A percentile compares a stretch with the other conserved stretches of the same genome.
Evolutionary conservation across 2,329 filamentous ascomycete genomes (phyloP).

Genomic region (Ophiostoma ulmi): DNA sequence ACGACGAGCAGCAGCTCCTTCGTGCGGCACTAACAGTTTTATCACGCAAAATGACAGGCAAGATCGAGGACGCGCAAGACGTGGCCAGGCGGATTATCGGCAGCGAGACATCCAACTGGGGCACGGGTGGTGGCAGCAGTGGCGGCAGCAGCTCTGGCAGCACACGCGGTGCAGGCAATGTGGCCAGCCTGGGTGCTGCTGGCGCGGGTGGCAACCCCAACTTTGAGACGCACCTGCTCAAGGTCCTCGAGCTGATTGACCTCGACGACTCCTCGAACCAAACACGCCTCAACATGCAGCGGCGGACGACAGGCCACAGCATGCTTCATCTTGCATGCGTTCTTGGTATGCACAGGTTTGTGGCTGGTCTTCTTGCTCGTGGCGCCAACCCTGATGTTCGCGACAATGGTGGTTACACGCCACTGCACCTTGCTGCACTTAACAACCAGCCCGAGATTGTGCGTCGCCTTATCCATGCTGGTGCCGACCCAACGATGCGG

Average conservation of each 20-base stretch:
- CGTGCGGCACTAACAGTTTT: constrained; percentile 62
- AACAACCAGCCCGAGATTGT: constrained; percentile 72
- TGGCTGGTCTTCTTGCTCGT: constrained; percentile 68
- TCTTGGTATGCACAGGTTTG: constrained; percentile 68
- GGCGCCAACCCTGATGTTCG: constrained; percentile 71
- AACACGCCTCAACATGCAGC: constrained; percentile 61
- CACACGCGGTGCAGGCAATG: constrained; percentile 27
- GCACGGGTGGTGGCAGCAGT: constrained; percentile 31
- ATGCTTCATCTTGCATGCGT: constrained; percentile 76
- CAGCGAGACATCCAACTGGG: constrained; percentile 45
- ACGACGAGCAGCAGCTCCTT: constrained; percentile 64
- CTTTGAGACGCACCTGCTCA: constrained; percentile 64
- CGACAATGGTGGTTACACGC: constrained; percentile 75
- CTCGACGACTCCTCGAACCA: constrained; percentile 66
- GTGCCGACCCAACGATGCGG: constrained; percentile 65
- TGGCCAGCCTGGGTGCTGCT: neutral
- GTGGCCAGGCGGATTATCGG: constrained; percentile 57
- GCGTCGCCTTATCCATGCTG: constrained; percentile 64
- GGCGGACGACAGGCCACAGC: constrained; percentile 63
- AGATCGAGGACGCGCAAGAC: constrained; percentile 56
- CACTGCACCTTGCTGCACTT: constrained; percentile 75
- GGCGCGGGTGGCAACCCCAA: constrained; percentile 40
- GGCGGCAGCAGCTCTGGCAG: constrained; percentile 40
- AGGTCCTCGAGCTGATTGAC: constrained; percentile 72
- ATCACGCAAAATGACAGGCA: constrained; percentile 55